Evolutionary conservation across 306 rosid species (phyloP), one percentile per base, ranked within the genome.

Genomic region (Corylus avellana): DNA sequence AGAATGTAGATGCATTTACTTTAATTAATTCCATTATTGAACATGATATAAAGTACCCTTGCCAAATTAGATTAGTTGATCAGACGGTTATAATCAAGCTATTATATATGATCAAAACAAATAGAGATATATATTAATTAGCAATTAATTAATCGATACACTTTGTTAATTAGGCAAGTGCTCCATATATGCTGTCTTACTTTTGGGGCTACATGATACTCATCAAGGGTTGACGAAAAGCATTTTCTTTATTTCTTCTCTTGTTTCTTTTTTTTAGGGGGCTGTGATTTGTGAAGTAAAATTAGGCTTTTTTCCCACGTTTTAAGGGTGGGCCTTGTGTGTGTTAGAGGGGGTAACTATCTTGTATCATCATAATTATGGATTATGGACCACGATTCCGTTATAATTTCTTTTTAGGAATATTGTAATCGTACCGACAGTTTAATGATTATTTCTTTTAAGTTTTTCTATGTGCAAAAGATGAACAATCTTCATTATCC

Each of bases 371-470:
- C 35, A 32, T 32, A 9, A 47, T 44, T 46, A 68, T 25, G 25
- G 29, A 75, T 14, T 44, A 35, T 70, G 82, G 79, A 64, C 72
- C 85, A 72, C 55, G n/a, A 18, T 42, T 74, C 72, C 85, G 69
- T 82, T 54, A 77, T 46, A 63, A n/a, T 16, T 42, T 18, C 54
- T 55, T 37, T 37, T 48, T 39, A 1, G 10, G 3, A 25, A 68
- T 73, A 54, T 72, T 63, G 56, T 63, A 77, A 47, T 82, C 37
- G n/a, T 55, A 73, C 85, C 82, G 85, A 82, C 79, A 57, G 25
- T 46, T 64, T 39, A 56, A 77, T 73, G 75, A 82, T 78, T 29
- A 67, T 73, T 50, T 12, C 47, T 66, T 49, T 7, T 9, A 37
- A 32, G 57, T 59, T 51, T 18, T 54, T 77, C 67, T 55, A 54